Conservation (phyloP, 441 rosid genomes). For the Hura crepitans region DNA sequence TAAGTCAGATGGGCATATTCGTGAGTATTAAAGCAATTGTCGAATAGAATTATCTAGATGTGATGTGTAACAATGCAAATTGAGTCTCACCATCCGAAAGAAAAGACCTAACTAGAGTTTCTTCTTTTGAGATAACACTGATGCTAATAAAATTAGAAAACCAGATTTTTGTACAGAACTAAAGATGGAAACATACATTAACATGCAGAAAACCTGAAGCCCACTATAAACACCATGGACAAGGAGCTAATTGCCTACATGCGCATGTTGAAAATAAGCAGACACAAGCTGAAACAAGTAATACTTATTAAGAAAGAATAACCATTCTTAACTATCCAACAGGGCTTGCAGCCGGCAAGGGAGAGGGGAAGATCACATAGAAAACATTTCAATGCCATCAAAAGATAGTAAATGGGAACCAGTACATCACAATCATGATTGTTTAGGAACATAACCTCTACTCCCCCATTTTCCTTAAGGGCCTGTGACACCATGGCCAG, state of each 20-base stretch:
- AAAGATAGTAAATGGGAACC: neutral
- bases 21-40: neutral
- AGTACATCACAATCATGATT: neutral
- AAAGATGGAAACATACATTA: neutral
- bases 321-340: neutral
- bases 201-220: neutral
- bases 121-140: neutral
- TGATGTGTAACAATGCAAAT: neutral
- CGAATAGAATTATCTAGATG: neutral
- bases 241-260: neutral
- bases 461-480: constrained; percentile 70
- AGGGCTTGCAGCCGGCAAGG: neutral
- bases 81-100: neutral
- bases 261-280: neutral
- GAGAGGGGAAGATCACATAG: neutral
- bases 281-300: neutral
- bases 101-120: neutral
- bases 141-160: neutral
- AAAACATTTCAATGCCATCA: neutral
- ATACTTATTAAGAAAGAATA: neutral
- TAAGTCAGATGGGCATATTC: neutral
- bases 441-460: constrained; percentile 53
- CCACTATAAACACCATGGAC: neutral
- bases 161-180: neutral
- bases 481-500: constrained; percentile 62